Evolutionary conservation across 176 grass and related monocot genomes (phyloP), one percentile per base, ranked within the genome.

Genomic region (Themeda triandra): DNA sequence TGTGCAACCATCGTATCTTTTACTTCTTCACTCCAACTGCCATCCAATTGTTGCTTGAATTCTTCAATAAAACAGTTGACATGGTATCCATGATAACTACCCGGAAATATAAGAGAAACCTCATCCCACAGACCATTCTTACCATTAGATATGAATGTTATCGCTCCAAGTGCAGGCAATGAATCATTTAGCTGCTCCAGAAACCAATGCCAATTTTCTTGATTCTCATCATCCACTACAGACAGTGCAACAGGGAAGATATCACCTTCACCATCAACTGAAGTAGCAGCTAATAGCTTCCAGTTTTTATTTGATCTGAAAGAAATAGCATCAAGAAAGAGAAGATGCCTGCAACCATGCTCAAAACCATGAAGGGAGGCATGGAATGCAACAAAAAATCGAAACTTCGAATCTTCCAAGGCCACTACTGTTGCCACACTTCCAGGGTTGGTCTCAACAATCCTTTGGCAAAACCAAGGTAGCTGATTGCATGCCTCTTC

Each of bases 161-260:
- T 86, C 49, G 64, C 24, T 1, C 86, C 80, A 35, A 98, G 54
- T 49, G 91, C 86, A 82, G 87, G 92, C 72, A 42, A 58, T 58
- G 54, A 42, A 71, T 4, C 13, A 13, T 92, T 95, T 75, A 98
- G 76, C 60, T 98, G 93, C 73, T 91, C 77, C 8, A 98, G 87
- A 90, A 98, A 98, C 93, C 96, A 98, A 73, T 80, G 86, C 96
- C 96, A 95, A 79, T 94, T 93, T 76, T 94, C 93, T 68, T 58
- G 77, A 48, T 70, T 86, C 76, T 86, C 91, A 10, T 74, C 71
- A 71, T 98, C 89, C 40, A 98, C 91, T 71, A 98, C 91, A 84
- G 87, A 63, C 37, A 98, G 89, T 40, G 93, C 96, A 85, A 98
- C 93, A 66, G 93, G 96, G 73, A 93, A 94, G 15, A 90, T 82